phyloP scores from a whole-genome alignment of 1,284 basidiomycete species.

The Leccinum insolens region DNA sequence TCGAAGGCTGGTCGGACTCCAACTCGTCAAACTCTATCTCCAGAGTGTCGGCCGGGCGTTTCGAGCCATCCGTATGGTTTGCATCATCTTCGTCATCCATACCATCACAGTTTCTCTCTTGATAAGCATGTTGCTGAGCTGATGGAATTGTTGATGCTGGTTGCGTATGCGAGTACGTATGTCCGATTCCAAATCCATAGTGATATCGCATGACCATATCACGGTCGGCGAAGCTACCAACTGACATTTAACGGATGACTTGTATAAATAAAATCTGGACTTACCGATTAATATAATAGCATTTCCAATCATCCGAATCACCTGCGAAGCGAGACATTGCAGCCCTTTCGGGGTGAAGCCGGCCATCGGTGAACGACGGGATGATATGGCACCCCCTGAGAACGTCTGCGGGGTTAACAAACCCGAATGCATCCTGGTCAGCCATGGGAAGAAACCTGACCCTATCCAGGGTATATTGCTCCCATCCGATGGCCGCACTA shows the following conservation, averaged over 20 bases:
- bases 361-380: no score
- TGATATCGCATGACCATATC: not conserved
- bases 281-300: not conserved
- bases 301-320: no score
- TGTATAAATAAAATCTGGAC: not conserved
- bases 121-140: not conserved
- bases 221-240: not conserved
- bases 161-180: constrained; percentile 1
- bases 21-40: not conserved
- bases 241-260: not conserved
- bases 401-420: no score
- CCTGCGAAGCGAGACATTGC: no score
- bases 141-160: not conserved
- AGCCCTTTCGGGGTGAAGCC: no score
- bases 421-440: not conserved
- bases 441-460: constrained; percentile 10
- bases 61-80: not conserved
- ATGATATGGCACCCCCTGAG: no score
- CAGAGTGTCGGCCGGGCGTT: not conserved
- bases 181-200: not conserved
- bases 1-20: not conserved
- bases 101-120: not conserved
- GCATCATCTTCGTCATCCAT: not conserved
- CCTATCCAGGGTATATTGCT: not conserved
- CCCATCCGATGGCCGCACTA: not conserved